Percentiles rank a stretch among this genome's conserved stretches.
Evolutionary conservation across 495 filamentous ascomycete genomes (phyloP).

Genomic region (Neurospora sublineolata): DNA sequence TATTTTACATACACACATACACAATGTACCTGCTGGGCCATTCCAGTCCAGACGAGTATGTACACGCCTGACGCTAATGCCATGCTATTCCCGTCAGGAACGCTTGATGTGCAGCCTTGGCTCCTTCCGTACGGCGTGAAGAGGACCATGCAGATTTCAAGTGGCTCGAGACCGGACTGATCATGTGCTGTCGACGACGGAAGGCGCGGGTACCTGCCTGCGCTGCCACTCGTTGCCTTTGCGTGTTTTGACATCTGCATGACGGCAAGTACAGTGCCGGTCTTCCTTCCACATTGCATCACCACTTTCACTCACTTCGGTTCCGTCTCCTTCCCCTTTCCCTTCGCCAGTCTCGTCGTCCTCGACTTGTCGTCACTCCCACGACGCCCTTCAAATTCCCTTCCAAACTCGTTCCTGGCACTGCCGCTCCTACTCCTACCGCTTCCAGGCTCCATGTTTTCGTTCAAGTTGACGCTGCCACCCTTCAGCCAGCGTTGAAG

Average conservation of each 20-base stretch:
- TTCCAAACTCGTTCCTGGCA: not conserved
- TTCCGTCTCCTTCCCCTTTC: not conserved
- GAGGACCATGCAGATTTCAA: not conserved
- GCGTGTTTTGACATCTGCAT: not conserved
- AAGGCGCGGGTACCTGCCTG: not conserved
- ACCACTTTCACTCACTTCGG: not conserved
- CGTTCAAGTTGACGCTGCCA: not conserved
- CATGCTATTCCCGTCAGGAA: not conserved
- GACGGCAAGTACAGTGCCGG: not conserved
- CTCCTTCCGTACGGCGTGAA: not conserved
- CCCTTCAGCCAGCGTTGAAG: slow-evolving; percentile 22
- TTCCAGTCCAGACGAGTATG: not conserved
- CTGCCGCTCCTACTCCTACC: not conserved
- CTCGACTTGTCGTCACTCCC: not conserved
- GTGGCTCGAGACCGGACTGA: not conserved
- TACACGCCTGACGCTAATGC: not conserved
- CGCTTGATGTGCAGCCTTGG: not conserved
- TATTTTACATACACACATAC: not conserved
- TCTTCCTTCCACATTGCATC: not conserved
- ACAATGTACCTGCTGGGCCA: not conserved
- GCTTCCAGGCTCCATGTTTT: not conserved
- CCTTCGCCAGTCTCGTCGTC: not conserved
- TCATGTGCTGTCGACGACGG: not conserved
- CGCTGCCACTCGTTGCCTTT: not conserved
- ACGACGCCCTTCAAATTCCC: not conserved